Conservation (phyloP, 176 grass and related monocot genomes). For the Cymbopogon citratus region DNA sequence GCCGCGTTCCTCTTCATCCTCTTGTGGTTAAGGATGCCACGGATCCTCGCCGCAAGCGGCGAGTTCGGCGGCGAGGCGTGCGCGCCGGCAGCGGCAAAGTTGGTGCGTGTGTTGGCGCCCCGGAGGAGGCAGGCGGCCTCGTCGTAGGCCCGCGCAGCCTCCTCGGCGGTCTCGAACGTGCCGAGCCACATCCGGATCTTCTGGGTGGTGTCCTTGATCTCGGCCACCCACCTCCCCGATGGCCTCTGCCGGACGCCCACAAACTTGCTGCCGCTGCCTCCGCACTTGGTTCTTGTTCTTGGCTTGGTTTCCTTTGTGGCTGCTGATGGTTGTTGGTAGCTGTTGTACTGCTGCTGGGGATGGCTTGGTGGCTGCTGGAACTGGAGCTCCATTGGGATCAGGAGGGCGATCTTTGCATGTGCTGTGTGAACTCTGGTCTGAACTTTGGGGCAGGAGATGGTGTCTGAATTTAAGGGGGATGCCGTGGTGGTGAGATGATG, state of each 20-base stretch:
- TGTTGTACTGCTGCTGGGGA: slow-evolving; percentile 35
- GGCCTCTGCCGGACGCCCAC: slow-evolving; percentile 57
- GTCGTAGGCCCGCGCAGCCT: slow-evolving; percentile 54
- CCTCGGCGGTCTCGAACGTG: slow-evolving; percentile 67
- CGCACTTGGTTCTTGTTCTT: slow-evolving; percentile 23
- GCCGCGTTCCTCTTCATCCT: slow-evolving; percentile 34
- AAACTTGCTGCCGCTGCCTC: slow-evolving; percentile 17
- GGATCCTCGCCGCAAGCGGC: slow-evolving; percentile 43
- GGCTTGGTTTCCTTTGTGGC: neutral
- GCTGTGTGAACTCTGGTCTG: neutral
- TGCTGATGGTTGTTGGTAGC: neutral
- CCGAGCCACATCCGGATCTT: slow-evolving; percentile 70
- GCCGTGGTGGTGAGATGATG: neutral
- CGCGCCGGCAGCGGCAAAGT: slow-evolving; percentile 28
- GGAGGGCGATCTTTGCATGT: neutral
- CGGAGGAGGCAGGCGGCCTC: slow-evolving; percentile 64
- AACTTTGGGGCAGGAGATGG: neutral
- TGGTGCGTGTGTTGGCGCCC: slow-evolving; percentile 63
- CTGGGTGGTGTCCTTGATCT: slow-evolving; percentile 70
- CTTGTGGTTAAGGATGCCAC: slow-evolving; percentile 44
- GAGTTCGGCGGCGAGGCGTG: slow-evolving; percentile 13
- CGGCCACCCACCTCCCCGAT: slow-evolving; percentile 60
- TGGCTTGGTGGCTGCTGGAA: slow-evolving; percentile 41
- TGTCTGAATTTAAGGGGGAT: slow-evolving; percentile 43
- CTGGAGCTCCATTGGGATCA: slow-evolving; percentile 45